phyloP scores from a whole-genome alignment of 768 basidiomycete species.

The Lactarius pseudohatsudake region DNA sequence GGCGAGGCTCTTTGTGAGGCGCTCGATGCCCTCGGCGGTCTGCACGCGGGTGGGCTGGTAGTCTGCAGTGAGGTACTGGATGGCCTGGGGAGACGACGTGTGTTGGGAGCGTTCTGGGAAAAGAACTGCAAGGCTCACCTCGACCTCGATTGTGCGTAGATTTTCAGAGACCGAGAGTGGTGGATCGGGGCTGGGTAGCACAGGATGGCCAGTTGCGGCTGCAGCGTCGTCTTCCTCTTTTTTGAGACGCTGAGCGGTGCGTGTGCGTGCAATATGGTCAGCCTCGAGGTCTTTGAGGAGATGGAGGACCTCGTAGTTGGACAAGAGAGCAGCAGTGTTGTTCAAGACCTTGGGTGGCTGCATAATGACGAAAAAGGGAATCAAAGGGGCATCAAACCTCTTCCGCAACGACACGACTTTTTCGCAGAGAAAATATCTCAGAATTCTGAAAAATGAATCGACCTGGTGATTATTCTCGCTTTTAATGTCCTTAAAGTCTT shows the following conservation, averaged over 20 bases:
- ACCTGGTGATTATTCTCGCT: constrained; percentile 34
- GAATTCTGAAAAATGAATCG: constrained; percentile 36
- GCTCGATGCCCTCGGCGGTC: constrained; percentile 59
- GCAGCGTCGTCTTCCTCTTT: constrained; percentile 61
- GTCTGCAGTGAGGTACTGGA: constrained; percentile 76
- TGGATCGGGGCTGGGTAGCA: constrained; percentile 35
- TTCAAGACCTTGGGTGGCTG: constrained; percentile 34
- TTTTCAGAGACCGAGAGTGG: constrained; percentile 72
- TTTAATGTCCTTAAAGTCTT: neutral
- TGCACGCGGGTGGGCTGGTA: constrained; percentile 70
- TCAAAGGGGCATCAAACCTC: constrained; percentile 13
- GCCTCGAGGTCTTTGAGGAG: constrained; percentile 75
- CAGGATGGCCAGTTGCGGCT: constrained; percentile 37
- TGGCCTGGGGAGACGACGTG: constrained; percentile 55
- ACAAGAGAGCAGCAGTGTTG: constrained; percentile 74
- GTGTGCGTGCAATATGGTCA: constrained; percentile 68
- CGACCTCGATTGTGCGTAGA: constrained; percentile 80
- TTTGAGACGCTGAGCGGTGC: constrained; percentile 69
- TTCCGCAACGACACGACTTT: neutral
- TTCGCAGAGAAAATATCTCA: neutral
- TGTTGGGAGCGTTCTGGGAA: neutral
- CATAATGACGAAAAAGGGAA: constrained; percentile 18
- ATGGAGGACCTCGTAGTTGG: constrained; percentile 82
- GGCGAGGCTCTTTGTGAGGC: constrained; percentile 65
- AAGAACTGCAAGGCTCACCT: constrained; percentile 47